Conservation (phyloP, 352 stramenopile genomes). For the Phytopythium litorale region DNA sequence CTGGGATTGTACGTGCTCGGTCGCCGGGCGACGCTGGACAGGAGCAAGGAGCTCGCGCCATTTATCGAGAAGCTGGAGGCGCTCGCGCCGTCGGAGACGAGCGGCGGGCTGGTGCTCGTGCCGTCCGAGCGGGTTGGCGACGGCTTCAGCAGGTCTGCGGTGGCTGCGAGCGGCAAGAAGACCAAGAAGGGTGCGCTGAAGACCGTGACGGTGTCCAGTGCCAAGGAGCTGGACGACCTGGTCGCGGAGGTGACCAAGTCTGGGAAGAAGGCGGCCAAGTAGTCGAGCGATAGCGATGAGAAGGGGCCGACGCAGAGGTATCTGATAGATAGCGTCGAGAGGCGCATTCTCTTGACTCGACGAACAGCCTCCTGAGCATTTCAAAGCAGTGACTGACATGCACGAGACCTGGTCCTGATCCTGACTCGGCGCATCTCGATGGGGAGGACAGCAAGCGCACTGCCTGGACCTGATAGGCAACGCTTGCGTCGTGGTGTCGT, state of each 20-base stretch:
- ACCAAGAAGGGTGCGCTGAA: constrained; percentile 11
- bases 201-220: constrained; percentile 5
- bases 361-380: not conserved
- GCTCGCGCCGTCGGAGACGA: constrained; percentile 10
- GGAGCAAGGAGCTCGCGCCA: constrained; percentile 67
- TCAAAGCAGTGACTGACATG: too few relatives aligned
- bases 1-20: constrained; percentile 95
- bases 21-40: constrained; percentile 57
- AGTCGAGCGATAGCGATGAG: not conserved
- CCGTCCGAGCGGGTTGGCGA: constrained; percentile 24
- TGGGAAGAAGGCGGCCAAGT: not conserved
- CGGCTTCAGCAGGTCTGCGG: not conserved
- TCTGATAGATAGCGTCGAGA: not conserved
- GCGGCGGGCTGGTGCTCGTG: constrained; percentile 26
- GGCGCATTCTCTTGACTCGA: not conserved
- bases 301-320: not conserved
- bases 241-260: not conserved
- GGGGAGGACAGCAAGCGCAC: too few relatives aligned
- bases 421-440: too few relatives aligned
- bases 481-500: too few relatives aligned
- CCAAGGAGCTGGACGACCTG: not conserved
- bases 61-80: constrained; percentile 35
- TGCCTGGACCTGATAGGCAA: too few relatives aligned
- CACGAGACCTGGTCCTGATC: too few relatives aligned
- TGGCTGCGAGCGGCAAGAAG: constrained; percentile 6